phyloP scores from a whole-genome alignment of 345 rosid species.

The Reutealis trisperma region DNA sequence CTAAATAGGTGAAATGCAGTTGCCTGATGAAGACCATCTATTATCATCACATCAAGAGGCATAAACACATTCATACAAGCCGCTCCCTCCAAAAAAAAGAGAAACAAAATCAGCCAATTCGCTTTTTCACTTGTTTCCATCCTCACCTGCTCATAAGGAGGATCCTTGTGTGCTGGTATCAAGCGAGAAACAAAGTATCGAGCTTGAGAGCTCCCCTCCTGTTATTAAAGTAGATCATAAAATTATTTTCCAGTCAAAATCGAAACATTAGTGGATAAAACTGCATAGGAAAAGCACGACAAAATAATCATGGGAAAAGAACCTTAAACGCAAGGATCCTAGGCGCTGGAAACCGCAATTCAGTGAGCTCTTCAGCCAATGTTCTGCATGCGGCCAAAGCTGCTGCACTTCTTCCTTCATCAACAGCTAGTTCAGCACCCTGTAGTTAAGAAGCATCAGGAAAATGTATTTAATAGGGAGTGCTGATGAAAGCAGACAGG shows the following conservation, averaged over 20 bases:
- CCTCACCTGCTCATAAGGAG: constrained; percentile 93
- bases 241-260: constrained; percentile 7
- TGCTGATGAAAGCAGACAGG: neutral
- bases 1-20: neutral
- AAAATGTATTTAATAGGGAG: neutral
- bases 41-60: neutral
- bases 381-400: constrained; percentile 96
- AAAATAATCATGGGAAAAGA: neutral
- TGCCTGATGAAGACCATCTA: neutral
- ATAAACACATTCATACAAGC: too few species aligned
- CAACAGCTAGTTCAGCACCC: constrained; percentile 94
- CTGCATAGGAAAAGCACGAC: neutral
- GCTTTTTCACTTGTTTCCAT: neutral
- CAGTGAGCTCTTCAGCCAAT: constrained; percentile 91
- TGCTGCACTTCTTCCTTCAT: constrained; percentile 85
- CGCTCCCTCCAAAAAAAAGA: neutral
- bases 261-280: neutral
- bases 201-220: constrained; percentile 98
- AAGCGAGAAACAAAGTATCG: constrained; percentile 87
- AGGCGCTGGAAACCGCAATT: constrained; percentile 93
- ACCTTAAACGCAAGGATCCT: constrained; percentile 97
- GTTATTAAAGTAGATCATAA: constrained; percentile 29
- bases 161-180: constrained; percentile 98
- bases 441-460: constrained; percentile 22
- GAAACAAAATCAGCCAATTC: too few species aligned